Conservation (phyloP, 768 basidiomycete genomes). For the Suillus placidus region DNA sequence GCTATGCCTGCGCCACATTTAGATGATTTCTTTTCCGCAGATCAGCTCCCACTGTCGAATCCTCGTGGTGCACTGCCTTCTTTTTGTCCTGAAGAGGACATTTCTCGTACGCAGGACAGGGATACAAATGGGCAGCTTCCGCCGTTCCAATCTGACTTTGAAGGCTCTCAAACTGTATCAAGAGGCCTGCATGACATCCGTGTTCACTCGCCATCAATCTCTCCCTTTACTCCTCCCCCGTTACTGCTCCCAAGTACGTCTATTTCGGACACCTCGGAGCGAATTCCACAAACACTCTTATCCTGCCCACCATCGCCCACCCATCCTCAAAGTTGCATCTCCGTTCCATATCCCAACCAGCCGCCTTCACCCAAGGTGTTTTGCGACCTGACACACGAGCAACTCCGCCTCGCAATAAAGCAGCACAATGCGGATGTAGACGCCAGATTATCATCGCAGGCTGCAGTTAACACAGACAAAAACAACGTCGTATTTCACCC, state of each 20-base stretch:
- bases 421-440: constrained; percentile 4
- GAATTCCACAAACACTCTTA: not conserved
- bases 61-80: not conserved
- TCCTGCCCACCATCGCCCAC: not conserved
- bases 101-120: not conserved
- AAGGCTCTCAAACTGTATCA: not conserved
- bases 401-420: constrained; percentile 10
- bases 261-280: not conserved
- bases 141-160: not conserved
- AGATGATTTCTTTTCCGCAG: not conserved
- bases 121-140: not conserved
- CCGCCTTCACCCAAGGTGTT: constrained; percentile 5
- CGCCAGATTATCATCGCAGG: not conserved
- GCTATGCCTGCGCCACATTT: not conserved
- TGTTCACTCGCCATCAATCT: not conserved
- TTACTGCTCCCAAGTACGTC: not conserved
- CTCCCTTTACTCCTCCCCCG: not conserved
- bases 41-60: not conserved
- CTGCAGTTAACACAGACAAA: constrained; percentile 1
- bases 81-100: not conserved
- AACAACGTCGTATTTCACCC: constrained; percentile 20
- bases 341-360: not conserved
- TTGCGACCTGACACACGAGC: constrained; percentile 2
- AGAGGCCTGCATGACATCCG: not conserved
- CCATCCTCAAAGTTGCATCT: not conserved